Base-by-base conservation (phyloP, 2,329 filamentous ascomycete genomes). In the Blumeria graminis region DNA sequence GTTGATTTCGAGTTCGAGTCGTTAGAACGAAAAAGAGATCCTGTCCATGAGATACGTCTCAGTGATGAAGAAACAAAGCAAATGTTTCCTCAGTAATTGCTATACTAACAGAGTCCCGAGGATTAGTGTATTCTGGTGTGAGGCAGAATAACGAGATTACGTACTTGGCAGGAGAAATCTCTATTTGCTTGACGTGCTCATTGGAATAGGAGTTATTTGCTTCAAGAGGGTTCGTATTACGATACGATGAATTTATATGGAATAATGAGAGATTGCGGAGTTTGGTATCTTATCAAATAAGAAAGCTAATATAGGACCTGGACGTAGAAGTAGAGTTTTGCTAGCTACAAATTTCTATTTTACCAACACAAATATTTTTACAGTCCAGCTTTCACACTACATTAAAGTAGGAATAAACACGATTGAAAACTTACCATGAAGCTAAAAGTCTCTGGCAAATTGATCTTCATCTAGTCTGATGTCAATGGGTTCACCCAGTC, bases 1-100 rank as follows among this genome's bases (percentile, higher is more conserved):
- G 71, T 83, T 63, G 82, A 86, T 68, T 80, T 77, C 71, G 81
- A 86, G 62, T 84, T 84, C 65, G 75, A 80, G 39, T 82, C 84
- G 45, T 75, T 89, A 64, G 83, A 88, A 68, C 80, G 82, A 67
- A 79, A 78, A 61, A 81, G 81, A 64, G 84, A 89, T 61, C 83
- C 84, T 1, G 82, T 90, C 54, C 74, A 85, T 69, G 85, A 90
- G 65, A 88, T 90, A 61, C 72, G 78, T 57, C 72, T 90, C 57
- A 87, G 76, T 62, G 84, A 90, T 60, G 84, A 89, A 68, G 85
- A 90, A 70, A 74, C 78, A 57, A 78, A 77, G 62, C 72, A 74
- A 61, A 79, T 86, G 71, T 72, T 84, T 52, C 82, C 82, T 6
- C 75, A 80, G 70, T 82, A 69, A 61, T 45, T 39, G 34, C 22